A percentile compares a stretch with the other conserved stretches of the same genome.
Conservation (phyloP, 2,329 filamentous ascomycete species). For the Trichoderma atrobrunneum region DNA sequence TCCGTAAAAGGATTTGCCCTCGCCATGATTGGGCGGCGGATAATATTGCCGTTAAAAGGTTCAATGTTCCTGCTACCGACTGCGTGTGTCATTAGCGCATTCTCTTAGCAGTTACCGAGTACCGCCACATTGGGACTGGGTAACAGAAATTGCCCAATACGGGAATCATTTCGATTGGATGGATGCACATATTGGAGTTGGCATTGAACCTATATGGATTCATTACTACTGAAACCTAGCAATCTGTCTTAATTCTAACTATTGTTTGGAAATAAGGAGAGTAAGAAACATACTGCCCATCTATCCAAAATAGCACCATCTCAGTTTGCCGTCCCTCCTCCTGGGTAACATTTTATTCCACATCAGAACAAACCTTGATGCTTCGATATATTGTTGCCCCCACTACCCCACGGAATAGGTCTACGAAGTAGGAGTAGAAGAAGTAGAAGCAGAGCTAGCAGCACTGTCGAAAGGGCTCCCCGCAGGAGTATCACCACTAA, state of each 20-base stretch:
- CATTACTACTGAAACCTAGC: background rate
- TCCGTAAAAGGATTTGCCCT: constrained; percentile 3
- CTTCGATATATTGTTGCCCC: background rate
- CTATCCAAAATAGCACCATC: background rate
- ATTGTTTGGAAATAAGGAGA: background rate
- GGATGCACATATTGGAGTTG: background rate
- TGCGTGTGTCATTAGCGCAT: background rate
- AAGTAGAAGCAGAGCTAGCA: no score
- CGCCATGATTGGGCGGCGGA: constrained; percentile 3
- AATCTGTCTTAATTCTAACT: background rate
- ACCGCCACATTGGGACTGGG: background rate
- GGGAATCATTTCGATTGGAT: background rate
- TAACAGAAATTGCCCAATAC: background rate
- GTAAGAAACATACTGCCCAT: background rate
- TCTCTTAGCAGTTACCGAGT: background rate
- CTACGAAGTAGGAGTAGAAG: no score
- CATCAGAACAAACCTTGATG: background rate
- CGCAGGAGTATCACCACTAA: no score
- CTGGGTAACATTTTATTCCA: background rate
- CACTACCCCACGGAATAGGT: no score
- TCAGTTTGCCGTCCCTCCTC: background rate
- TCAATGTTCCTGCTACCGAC: background rate
- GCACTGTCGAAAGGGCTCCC: no score
- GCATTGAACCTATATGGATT: background rate
- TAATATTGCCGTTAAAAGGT: background rate